These are phyloP conservation scores for Annona squamosa DNA, from an alignment of 164 flowering plant species.

Conservation along the genomic window DNA sequence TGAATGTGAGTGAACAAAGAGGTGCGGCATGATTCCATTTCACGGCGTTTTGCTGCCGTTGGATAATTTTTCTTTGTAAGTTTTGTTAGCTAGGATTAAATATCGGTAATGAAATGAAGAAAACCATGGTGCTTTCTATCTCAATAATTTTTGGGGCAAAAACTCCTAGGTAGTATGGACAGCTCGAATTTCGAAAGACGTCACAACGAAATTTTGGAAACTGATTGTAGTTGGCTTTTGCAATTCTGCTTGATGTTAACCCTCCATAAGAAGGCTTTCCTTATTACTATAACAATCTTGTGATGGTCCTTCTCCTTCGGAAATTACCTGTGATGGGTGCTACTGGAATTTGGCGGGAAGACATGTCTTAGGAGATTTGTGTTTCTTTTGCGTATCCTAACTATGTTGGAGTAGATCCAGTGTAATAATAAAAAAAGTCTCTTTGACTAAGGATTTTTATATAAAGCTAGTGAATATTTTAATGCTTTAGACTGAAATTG, in stretches of 20 bases:
- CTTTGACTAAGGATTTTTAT: background rate
- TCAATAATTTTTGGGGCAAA: background rate
- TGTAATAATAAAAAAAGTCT: no score
- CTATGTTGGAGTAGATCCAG: no score
- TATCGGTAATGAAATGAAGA: constrained; percentile 3
- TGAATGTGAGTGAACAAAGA: constrained; percentile 40
- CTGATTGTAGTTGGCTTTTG: background rate
- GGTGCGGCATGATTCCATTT: constrained; percentile 38
- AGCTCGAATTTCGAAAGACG: background rate
- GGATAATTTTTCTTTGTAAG: constrained; percentile 2
- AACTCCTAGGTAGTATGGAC: background rate
- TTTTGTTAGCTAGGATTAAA: constrained; percentile 1
- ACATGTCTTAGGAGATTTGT: background rate
- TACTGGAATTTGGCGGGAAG: background rate
- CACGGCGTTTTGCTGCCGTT: background rate
- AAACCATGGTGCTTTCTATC: background rate
- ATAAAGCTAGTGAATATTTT: background rate
- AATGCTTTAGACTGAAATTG: background rate
- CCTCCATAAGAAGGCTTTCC: background rate
- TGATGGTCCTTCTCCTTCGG: background rate
- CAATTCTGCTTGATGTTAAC: background rate
- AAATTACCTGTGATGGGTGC: background rate
- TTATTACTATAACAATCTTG: background rate
- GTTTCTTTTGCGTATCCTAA: no score
- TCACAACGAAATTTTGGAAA: background rate